Evolutionary conservation across 371 early-diverging fungal species (phyloP).

Genomic region (Nematocida displodere): DNA sequence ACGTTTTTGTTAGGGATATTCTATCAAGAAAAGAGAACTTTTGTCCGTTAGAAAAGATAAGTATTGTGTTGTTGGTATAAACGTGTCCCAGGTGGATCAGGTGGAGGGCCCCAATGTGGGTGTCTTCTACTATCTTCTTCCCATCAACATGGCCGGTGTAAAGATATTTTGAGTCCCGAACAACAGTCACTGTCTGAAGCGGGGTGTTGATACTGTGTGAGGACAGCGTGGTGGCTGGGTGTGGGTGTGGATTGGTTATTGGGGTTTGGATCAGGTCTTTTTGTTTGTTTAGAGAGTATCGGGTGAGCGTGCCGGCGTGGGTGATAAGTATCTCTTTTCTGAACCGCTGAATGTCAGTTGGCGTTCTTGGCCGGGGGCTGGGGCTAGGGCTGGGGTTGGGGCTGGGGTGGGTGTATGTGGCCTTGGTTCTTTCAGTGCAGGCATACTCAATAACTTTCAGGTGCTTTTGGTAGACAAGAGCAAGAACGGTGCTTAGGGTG

Average conservation of each 20-base stretch:
- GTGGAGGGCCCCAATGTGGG: not conserved
- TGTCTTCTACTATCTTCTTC: not conserved
- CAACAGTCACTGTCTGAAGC: constrained; percentile 15
- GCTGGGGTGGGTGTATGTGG: no score
- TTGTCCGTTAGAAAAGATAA: not conserved
- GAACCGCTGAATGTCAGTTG: no score
- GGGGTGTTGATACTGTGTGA: not conserved
- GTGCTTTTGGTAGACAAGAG: not conserved
- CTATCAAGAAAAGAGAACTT: not conserved
- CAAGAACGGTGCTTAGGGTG: not conserved
- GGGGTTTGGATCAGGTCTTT: not conserved
- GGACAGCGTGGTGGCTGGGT: not conserved
- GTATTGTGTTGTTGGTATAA: not conserved
- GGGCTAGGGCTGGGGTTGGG: no score
- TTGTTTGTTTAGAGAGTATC: no score
- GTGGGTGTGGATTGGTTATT: not conserved
- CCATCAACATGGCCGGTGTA: not conserved
- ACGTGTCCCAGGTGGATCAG: constrained; percentile 32
- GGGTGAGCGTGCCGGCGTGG: no score
- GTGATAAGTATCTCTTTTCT: no score
- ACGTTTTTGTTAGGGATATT: not conserved
- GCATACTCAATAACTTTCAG: constrained; percentile 6
- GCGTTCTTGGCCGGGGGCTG: no score
- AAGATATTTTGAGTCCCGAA: not conserved
- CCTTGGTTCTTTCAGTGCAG: no score